Percentiles rank a stretch among this genome's conserved stretches.
phyloP scores from a whole-genome alignment of 768 basidiomycete species.

The Calocera cornea region DNA sequence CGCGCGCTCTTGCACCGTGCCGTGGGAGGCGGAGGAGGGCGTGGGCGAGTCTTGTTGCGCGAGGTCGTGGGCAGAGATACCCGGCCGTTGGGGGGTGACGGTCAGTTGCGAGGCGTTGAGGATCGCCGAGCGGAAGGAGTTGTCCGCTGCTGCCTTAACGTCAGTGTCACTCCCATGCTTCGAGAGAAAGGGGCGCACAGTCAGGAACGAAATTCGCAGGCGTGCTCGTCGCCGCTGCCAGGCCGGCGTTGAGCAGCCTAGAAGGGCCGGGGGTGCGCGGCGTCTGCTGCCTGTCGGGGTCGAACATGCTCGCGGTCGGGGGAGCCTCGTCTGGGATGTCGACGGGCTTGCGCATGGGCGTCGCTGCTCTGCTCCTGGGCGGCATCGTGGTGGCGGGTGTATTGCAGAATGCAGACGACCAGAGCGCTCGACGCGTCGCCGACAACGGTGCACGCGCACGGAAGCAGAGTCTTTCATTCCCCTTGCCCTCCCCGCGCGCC shows the following conservation, averaged over 20 bases:
- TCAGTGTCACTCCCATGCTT: neutral
- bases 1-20: neutral
- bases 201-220: neutral
- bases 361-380: neutral
- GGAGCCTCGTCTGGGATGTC: neutral
- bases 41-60: neutral
- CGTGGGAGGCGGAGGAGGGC: neutral
- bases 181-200: neutral
- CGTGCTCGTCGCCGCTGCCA: neutral
- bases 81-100: neutral
- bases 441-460: neutral
- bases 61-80: neutral
- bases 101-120: neutral
- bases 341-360: neutral
- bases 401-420: neutral
- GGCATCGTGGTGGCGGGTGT: neutral
- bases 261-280: neutral
- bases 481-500: neutral
- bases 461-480: neutral
- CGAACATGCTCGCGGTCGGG: slow-evolving; percentile 3
- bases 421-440: neutral
- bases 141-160: neutral
- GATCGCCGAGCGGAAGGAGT: slow-evolving; percentile 2
- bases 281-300: neutral
- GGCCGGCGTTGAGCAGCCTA: neutral